Percentiles rank a stretch among this genome's conserved stretches.
Conservation (phyloP, 2,329 filamentous ascomycete genomes). For the Cytospora piceae region DNA sequence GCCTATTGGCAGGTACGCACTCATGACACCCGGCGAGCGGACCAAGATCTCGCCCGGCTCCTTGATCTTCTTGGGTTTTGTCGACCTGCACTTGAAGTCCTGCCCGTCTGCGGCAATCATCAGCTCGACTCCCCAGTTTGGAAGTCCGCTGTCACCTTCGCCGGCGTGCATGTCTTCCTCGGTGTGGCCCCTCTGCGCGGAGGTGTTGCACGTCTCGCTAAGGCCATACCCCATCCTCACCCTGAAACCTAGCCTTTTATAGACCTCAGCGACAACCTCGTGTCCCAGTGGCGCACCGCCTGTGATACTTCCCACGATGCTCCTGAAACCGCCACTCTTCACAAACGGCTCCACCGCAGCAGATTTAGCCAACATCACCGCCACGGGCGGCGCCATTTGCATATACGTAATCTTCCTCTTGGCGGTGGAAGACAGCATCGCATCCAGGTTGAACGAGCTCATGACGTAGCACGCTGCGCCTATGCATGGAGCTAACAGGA, state of each 20-base stretch:
- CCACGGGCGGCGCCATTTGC: slow-evolving; percentile 70
- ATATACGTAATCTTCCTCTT: slow-evolving; percentile 67
- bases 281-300: slow-evolving; percentile 68
- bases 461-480: slow-evolving; percentile 68
- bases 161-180: slow-evolving; percentile 49
- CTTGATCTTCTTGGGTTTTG: slow-evolving; percentile 47
- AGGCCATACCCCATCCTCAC: slow-evolving; percentile 71
- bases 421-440: slow-evolving; percentile 64
- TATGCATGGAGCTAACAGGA: slow-evolving; percentile 58
- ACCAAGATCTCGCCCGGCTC: slow-evolving; percentile 68
- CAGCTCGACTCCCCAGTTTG: slow-evolving; percentile 71
- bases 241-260: slow-evolving; percentile 59
- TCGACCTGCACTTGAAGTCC: slow-evolving; percentile 38
- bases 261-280: slow-evolving; percentile 61
- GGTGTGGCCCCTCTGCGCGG: slow-evolving; percentile 60
- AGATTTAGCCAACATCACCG: slow-evolving; percentile 71
- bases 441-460: slow-evolving; percentile 69
- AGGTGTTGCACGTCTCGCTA: slow-evolving; percentile 71
- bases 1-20: slow-evolving; percentile 68
- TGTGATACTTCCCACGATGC: slow-evolving; percentile 55
- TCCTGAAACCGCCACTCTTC: slow-evolving; percentile 51
- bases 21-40: slow-evolving; percentile 66
- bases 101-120: slow-evolving; percentile 60
- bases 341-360: slow-evolving; percentile 66
- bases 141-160: slow-evolving; percentile 63